Percentiles rank a stretch among this genome's conserved stretches.
Evolutionary conservation across 768 basidiomycete genomes (phyloP).

Genomic region (Naganishia randhawae): DNA sequence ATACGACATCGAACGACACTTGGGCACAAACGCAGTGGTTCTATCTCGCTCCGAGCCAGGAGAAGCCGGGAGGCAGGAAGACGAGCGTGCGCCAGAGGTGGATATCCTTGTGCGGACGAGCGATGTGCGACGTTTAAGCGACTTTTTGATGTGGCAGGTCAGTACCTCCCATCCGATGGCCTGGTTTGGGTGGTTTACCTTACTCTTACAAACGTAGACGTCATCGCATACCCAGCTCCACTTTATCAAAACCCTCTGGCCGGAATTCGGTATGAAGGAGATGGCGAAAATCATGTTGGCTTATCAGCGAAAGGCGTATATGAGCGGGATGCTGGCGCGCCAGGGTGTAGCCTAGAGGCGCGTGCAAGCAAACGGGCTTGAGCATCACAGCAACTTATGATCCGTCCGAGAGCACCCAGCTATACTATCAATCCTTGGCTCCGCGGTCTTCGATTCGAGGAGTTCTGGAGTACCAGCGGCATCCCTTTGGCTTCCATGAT

Average conservation of each 20-base stretch:
- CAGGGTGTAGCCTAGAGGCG: not conserved
- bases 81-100: constrained; percentile 44
- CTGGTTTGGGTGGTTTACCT: not conserved
- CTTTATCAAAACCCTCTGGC: constrained; percentile 82
- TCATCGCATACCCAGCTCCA: constrained; percentile 81
- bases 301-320: constrained; percentile 76
- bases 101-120: constrained; percentile 89
- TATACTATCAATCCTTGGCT: too few relatives aligned
- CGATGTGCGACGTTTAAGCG: constrained; percentile 80
- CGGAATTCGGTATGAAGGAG: constrained; percentile 81
- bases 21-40: not conserved
- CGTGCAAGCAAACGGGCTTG: too few relatives aligned
- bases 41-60: not conserved
- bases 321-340: constrained; percentile 24
- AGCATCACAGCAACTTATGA: too few relatives aligned
- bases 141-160: constrained; percentile 95
- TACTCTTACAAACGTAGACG: constrained; percentile 55
- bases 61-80: not conserved
- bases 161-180: constrained; percentile 36
- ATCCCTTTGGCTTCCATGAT: too few relatives aligned
- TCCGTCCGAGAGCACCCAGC: too few relatives aligned
- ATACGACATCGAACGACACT: not conserved
- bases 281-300: constrained; percentile 81
- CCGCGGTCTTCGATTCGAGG: too few relatives aligned
- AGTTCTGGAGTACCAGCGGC: too few relatives aligned